Percentiles rank a stretch among this genome's conserved stretches.
These are phyloP conservation scores for Fusarium albidum DNA, from an alignment of 2,329 filamentous ascomycete species.

Conservation along the genomic window DNA sequence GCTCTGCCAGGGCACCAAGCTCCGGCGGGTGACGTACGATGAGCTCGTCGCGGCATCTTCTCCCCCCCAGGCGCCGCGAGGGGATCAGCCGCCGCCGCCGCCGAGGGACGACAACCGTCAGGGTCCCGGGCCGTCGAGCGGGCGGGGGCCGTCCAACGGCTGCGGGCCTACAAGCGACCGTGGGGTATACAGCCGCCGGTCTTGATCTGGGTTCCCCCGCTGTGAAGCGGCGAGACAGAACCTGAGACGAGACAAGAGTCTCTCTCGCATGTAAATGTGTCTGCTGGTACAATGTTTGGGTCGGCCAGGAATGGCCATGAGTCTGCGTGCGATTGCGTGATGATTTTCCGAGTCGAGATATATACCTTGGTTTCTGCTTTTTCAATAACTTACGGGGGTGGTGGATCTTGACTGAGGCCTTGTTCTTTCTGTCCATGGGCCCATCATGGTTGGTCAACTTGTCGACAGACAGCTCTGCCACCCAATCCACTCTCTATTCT, in stretches of 20 bases:
- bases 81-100: conserved; percentile 21
- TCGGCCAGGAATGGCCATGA: conserved; percentile 19
- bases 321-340: conserved; percentile 26
- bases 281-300: conserved; percentile 31
- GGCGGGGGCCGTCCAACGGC: conserved; percentile 2
- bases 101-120: conserved; percentile 19
- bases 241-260: conserved; percentile 1
- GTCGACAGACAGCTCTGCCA: too few relatives aligned
- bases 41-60: conserved; percentile 26
- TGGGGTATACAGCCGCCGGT: conserved; percentile 18
- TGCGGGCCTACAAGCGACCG: conserved; percentile 25
- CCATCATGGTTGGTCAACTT: too few relatives aligned
- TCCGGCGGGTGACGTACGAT: conserved; percentile 32
- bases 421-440: conserved; percentile 3
- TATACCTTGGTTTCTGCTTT: conserved; percentile 22
- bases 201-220: conserved; percentile 4
- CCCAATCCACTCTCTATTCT: too few relatives aligned
- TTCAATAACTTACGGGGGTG: too few relatives aligned
- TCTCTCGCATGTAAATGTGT: conserved; percentile 29
- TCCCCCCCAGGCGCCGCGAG: conserved; percentile 13
- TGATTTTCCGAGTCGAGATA: conserved; percentile 26
- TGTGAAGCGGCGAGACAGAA: neutral
- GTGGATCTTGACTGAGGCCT: neutral
- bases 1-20: conserved; percentile 37
- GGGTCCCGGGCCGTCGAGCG: too few relatives aligned